Percentiles rank a stretch among this genome's conserved stretches.
Evolutionary conservation across 2,329 filamentous ascomycete species (phyloP).

Genomic region (Epichloe brachyelytri): DNA sequence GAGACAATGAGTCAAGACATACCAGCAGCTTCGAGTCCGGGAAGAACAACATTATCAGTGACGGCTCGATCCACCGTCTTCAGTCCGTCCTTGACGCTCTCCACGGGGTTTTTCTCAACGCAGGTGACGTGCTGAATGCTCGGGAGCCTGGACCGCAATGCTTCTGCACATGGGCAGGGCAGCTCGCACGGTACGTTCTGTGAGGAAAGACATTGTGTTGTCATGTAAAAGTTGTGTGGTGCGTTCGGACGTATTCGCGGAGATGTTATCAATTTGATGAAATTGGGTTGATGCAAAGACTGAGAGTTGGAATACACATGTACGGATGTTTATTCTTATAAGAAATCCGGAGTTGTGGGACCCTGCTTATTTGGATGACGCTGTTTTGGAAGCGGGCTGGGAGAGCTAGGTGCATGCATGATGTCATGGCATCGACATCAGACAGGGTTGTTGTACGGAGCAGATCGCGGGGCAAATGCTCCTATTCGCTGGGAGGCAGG

Average conservation of each 20-base stretch:
- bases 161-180: constrained; percentile 25
- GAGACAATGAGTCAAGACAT: constrained; percentile 16
- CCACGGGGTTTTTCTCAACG: constrained; percentile 34
- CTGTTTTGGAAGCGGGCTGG: not conserved
- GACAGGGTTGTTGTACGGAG: not conserved
- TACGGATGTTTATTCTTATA: not conserved
- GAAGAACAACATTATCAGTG: constrained; percentile 48
- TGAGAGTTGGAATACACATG: not conserved
- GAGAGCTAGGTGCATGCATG: not conserved
- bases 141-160: constrained; percentile 27
- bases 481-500: constrained; percentile 2
- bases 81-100: constrained; percentile 44
- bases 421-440: constrained; percentile 6
- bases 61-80: constrained; percentile 48
- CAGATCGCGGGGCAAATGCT: constrained; percentile 6
- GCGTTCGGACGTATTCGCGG: not conserved
- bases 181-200: constrained; percentile 31
- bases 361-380: not conserved
- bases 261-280: not conserved
- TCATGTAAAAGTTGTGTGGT: constrained; percentile 4
- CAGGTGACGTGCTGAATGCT: constrained; percentile 36
- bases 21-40: constrained; percentile 47
- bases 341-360: not conserved
- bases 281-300: not conserved
- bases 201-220: constrained; percentile 39